These are phyloP conservation scores for Xylaria sp. DNA, from an alignment of 2,329 filamentous ascomycete genomes.

Conservation along the genomic window DNA sequence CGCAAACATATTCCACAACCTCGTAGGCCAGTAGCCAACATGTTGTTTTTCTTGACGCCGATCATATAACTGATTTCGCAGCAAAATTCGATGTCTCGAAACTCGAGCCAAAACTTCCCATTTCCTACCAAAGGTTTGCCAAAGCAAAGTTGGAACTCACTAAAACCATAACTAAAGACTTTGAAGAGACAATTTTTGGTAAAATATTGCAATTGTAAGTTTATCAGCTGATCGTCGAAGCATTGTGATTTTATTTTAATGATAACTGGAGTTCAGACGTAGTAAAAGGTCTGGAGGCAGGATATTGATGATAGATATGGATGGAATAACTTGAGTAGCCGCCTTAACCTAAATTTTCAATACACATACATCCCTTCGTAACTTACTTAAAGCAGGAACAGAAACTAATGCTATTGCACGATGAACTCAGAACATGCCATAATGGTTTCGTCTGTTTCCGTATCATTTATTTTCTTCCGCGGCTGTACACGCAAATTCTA, in stretches of 20 bases:
- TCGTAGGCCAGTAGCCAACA: neutral
- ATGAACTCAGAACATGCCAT: neutral
- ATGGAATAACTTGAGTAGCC: neutral
- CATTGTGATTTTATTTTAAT: no score
- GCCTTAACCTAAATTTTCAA: no score
- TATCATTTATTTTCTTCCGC: neutral
- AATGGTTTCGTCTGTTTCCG: neutral
- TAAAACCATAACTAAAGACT: no score
- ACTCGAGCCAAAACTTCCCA: no score
- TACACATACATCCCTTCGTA: neutral
- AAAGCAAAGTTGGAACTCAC: no score
- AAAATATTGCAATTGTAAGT: no score
- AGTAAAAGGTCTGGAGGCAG: neutral
- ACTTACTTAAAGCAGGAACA: neutral
- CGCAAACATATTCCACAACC: neutral
- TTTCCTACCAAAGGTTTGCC: no score
- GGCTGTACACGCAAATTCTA: neutral
- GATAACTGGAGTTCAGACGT: neutral
- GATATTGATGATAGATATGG: neutral
- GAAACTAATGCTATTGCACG: neutral
- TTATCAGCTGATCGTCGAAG: no score
- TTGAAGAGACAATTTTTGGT: no score
- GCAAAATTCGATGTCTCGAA: neutral
- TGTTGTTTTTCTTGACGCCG: neutral
- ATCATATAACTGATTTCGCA: neutral